Percentiles rank a stretch among this genome's conserved stretches.
Evolutionary conservation across 73 alveolate species (phyloP).

Genomic region (Tetrahymena elliotti): DNA sequence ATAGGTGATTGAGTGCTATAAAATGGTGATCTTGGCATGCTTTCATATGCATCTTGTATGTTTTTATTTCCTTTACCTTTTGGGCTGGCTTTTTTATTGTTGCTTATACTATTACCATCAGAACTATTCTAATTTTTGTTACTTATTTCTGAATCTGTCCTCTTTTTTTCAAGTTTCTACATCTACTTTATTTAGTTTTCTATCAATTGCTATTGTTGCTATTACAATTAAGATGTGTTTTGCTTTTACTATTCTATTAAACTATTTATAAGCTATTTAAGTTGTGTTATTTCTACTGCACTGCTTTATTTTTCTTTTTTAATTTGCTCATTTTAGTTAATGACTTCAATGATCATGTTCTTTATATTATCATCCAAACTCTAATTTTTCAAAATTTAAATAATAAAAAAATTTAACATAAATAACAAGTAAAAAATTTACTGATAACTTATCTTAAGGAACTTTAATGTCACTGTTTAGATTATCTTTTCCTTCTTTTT

Average conservation of each 20-base stretch:
- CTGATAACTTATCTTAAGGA: neutral
- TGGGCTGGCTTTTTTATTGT: neutral
- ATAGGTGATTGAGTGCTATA: neutral
- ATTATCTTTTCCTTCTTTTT: neutral
- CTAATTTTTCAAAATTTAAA: neutral
- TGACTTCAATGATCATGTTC: neutral
- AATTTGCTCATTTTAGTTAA: neutral
- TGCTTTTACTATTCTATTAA: neutral
- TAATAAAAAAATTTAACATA: neutral
- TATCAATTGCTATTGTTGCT: neutral
- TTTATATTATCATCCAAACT: neutral
- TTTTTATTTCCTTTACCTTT: neutral
- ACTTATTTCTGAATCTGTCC: neutral
- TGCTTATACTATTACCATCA: neutral
- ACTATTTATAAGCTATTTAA: neutral
- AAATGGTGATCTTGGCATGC: neutral
- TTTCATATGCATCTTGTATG: neutral
- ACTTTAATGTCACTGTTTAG: neutral
- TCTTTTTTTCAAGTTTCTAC: neutral
- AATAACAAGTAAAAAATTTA: neutral
- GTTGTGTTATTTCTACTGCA: neutral
- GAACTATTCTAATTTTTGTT: neutral
- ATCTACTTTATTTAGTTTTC: neutral
- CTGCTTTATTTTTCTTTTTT: neutral
- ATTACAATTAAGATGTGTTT: neutral